Evolutionary conservation across 345 rosid species (phyloP).

Genomic region (Eucalyptus marginata): DNA sequence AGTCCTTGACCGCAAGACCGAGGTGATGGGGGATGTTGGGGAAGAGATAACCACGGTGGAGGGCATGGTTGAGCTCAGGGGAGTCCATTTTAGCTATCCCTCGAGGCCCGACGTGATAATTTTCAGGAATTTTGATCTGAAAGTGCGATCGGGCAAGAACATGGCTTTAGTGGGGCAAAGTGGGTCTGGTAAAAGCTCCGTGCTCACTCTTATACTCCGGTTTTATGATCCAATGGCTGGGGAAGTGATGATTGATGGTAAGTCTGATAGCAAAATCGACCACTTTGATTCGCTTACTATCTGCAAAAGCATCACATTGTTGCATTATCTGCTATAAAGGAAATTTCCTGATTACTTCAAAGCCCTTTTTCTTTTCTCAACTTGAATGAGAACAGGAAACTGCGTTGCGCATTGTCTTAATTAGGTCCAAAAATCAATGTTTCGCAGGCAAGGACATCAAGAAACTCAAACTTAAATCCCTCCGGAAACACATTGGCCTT

Average conservation of each 20-base stretch:
- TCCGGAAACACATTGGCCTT: constrained; percentile 70
- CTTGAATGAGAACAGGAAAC: background rate
- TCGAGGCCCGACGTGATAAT: constrained; percentile 75
- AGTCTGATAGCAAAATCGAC: background rate
- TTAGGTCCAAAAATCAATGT: background rate
- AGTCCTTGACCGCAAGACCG: constrained; percentile 64
- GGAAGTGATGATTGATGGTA: constrained; percentile 80
- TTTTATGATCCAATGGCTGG: constrained; percentile 87
- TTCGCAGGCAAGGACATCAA: constrained; percentile 60
- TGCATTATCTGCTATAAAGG: background rate
- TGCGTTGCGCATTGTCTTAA: background rate
- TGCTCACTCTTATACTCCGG: constrained; percentile 74
- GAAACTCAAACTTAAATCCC: constrained; percentile 53
- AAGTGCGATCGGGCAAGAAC: constrained; percentile 58
- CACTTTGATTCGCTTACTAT: background rate
- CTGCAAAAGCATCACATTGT: background rate
- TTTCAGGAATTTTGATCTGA: constrained; percentile 62
- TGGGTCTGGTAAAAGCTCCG: constrained; percentile 95
- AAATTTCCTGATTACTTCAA: background rate
- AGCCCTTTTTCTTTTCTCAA: background rate
- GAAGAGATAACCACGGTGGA: constrained; percentile 54
- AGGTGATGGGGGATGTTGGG: constrained; percentile 46
- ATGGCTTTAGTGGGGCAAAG: constrained; percentile 96
- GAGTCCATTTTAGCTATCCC: constrained; percentile 75
- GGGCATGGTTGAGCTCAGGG: constrained; percentile 64